Conservation (phyloP, 2,329 filamentous ascomycete genomes). For the Exophiala spinifera region DNA sequence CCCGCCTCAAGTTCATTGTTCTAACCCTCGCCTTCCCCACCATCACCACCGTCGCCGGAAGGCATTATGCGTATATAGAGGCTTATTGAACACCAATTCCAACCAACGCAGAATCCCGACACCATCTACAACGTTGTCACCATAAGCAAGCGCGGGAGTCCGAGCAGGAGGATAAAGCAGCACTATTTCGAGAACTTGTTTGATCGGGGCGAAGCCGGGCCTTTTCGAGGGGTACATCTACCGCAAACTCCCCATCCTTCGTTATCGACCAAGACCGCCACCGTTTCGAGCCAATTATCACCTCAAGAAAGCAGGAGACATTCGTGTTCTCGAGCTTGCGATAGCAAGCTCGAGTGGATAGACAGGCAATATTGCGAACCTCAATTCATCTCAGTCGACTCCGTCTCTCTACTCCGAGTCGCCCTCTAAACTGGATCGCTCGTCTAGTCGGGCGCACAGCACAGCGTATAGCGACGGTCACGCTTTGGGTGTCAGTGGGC, state of each 20-base stretch:
- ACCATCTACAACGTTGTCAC: slow-evolving; percentile 3
- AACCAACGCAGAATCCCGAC: slow-evolving; percentile 8
- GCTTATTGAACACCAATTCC: slow-evolving; percentile 3
- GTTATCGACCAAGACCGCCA: slow-evolving; percentile 8
- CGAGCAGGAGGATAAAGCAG: slow-evolving; percentile 6
- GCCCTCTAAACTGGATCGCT: slow-evolving; percentile 11
- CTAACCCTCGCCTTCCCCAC: slow-evolving; percentile 14
- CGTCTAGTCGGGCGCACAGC: slow-evolving; percentile 12
- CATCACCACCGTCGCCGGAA: slow-evolving; percentile 8
- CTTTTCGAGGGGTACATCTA: slow-evolving; percentile 10
- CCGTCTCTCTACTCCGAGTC: slow-evolving; percentile 14
- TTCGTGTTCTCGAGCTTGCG: slow-evolving; percentile 21
- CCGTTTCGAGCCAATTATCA: slow-evolving; percentile 1
- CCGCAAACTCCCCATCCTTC: slow-evolving; percentile 13
- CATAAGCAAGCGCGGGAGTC: slow-evolving; percentile 5
- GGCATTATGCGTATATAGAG: slow-evolving; percentile 13
- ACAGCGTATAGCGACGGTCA: slow-evolving; percentile 13
- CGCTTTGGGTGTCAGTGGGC: slow-evolving; percentile 14
- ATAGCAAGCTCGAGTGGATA: slow-evolving; percentile 20
- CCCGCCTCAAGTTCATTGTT: slow-evolving; percentile 9
- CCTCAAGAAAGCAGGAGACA: slow-evolving; percentile 1
- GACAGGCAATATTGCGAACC: slow-evolving; percentile 26
- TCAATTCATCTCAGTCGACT: slow-evolving; percentile 12
- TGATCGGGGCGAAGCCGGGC: slow-evolving; percentile 16
- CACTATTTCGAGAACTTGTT: slow-evolving; percentile 20